Evolutionary conservation across 2,329 filamentous ascomycete genomes (phyloP).

Genomic region (Neofusicoccum laricinum): DNA sequence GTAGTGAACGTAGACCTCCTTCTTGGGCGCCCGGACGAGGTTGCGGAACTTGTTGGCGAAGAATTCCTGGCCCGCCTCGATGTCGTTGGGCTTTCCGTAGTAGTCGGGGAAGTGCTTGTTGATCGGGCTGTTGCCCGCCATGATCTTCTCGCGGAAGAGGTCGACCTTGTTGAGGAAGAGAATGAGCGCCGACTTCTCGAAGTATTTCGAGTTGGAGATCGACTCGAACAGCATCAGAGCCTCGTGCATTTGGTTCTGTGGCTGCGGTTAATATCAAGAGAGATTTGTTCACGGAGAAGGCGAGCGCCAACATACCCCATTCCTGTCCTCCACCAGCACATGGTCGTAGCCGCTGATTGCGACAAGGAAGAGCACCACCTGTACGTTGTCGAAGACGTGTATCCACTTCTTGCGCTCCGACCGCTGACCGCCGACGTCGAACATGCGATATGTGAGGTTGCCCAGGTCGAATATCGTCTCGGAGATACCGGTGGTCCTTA

Average conservation of each 20-base stretch:
- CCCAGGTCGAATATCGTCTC: constrained; percentile 92
- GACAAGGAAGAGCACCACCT: constrained; percentile 87
- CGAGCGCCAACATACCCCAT: constrained; percentile 65
- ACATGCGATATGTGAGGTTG: constrained; percentile 93
- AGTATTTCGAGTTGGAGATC: constrained; percentile 53
- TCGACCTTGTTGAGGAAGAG: constrained; percentile 56
- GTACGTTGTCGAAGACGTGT: constrained; percentile 92
- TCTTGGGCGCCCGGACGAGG: constrained; percentile 48
- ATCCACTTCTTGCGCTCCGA: constrained; percentile 98
- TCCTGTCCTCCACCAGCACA: constrained; percentile 92
- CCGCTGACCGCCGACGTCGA: constrained; percentile 87
- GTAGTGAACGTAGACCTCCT: constrained; percentile 52
- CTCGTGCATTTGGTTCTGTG: constrained; percentile 55
- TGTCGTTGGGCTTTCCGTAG: constrained; percentile 41
- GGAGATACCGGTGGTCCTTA: constrained; percentile 92
- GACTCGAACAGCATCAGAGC: constrained; percentile 53
- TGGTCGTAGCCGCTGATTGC: constrained; percentile 97
- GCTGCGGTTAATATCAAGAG: constrained; percentile 18
- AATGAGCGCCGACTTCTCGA: constrained; percentile 51
- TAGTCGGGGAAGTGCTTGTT: constrained; percentile 51
- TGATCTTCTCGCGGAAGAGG: constrained; percentile 50
- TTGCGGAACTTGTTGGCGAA: constrained; percentile 52
- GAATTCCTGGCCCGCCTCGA: constrained; percentile 49
- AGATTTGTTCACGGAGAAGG: neutral
- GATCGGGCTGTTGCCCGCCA: constrained; percentile 46